Evolutionary conservation across 2,329 filamentous ascomycete species (phyloP).

Genomic region (Ophiostoma novo-ulmi): DNA sequence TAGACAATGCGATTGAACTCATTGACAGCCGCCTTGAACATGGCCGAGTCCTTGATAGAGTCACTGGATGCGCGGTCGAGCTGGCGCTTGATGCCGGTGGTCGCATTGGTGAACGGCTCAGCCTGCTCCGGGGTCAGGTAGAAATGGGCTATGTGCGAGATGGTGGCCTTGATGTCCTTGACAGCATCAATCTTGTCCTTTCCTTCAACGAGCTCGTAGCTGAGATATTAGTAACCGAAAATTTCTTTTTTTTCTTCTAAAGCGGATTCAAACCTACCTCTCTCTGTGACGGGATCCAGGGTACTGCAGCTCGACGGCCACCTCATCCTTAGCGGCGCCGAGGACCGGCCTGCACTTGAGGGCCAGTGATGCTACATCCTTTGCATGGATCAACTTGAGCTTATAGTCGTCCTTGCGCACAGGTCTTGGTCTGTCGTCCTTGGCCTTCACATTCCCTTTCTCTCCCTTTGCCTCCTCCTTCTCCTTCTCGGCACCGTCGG

Average conservation of each 20-base stretch:
- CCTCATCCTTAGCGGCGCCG: slow-evolving; percentile 47
- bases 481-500: slow-evolving; percentile 1
- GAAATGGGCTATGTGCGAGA: slow-evolving; percentile 64
- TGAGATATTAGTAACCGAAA: neutral
- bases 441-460: neutral
- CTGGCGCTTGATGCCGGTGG: slow-evolving; percentile 68
- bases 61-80: slow-evolving; percentile 69
- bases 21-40: slow-evolving; percentile 67
- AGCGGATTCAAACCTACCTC: slow-evolving; percentile 28
- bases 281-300: slow-evolving; percentile 53
- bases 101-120: slow-evolving; percentile 63
- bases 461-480: neutral
- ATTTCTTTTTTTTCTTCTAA: too few species aligned
- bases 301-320: slow-evolving; percentile 71
- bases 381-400: slow-evolving; percentile 53
- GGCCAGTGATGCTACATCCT: slow-evolving; percentile 49
- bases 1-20: slow-evolving; percentile 72
- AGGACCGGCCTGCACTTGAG: slow-evolving; percentile 49
- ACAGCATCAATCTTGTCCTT: slow-evolving; percentile 74
- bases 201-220: slow-evolving; percentile 71
- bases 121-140: slow-evolving; percentile 71
- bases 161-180: slow-evolving; percentile 65
- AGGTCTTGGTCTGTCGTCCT: slow-evolving; percentile 27
- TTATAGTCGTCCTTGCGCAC: slow-evolving; percentile 35
- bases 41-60: slow-evolving; percentile 56